Base-by-base conservation (phyloP, 2,329 filamentous ascomycete species). In the Corynespora cassiicola region DNA sequence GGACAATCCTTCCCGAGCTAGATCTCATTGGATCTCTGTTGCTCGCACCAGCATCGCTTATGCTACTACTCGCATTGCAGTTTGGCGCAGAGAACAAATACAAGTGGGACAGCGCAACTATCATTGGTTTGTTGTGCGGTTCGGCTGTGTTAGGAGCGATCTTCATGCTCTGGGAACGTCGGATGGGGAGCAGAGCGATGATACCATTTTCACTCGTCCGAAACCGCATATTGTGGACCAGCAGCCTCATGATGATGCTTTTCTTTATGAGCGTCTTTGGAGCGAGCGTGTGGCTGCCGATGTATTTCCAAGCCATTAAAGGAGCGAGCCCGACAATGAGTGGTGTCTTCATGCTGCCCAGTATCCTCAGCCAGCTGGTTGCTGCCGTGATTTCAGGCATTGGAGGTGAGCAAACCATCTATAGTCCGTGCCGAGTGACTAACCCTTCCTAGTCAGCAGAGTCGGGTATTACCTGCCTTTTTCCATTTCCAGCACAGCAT, bases 291-390 rank as follows among this genome's bases (percentile, higher is more conserved):
- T 61, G 42, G 37, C 16, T 65, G 5, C 60, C 58, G n/a, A 50
- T 72, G 2, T 75, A 70, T 37, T 74, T 74, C 36, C 73, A 75
- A 31, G 58, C 64, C 4, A 65, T 75, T 6, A 60, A 54, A 14
- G 56, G 61, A 7, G 57, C 61, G 7, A 54, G 61, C 0, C 66
- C 71, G 0, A 43, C 69, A 5, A 58, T 68, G 41, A 71, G 67
- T 33, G 72, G 71, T 2, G 61, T 73, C 0, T 53, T 68, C 11
- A 47, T 69, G 17, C 52, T 74, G 3, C 70, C 71, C 1, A 58
- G 56, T 17, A 72, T 63, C 6, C 25, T 71, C 19, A 44, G 44
- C 8, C 49, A 55, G 21, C 18, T 64, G 15, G 18, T 59, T 0
- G 32, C 54, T n/a, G 45, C 51, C 3, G 18, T 64, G 1, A n/a